Base-by-base conservation (phyloP, 371 early-diverging fungal genomes). In the Synchytrium microbalum region DNA sequence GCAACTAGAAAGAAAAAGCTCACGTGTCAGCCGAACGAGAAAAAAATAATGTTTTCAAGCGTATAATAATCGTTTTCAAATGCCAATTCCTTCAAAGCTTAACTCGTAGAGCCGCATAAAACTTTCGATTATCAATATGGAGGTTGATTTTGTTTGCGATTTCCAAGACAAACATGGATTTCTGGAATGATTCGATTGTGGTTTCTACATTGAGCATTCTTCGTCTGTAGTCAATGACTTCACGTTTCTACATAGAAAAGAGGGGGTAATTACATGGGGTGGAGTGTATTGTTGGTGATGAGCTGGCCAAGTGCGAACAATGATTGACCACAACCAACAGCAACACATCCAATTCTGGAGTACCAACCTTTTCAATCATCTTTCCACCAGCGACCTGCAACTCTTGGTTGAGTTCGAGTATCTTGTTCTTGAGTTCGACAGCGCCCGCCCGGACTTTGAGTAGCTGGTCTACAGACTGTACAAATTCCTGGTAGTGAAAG, bases 401-500 rank as follows among this genome's bases (percentile, higher is more conserved):
- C 59, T 92, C 84, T 16, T 80, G 71, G 69, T 96, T 94, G 29
- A 98, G 86, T 33, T 85, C 84, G 1, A 85, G 75, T 14, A 98
- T 84, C 67, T 92, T 90, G 68, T 87, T 80, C 67, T 90, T 91
- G 38, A 96, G 76, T 53, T 82, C 82, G 0, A 87, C 85, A 0
- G 96, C 90, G 53, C 90, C 93, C 65, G 88, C 86, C 26, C 95
- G 84, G 27, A 98, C 95, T 76, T 93, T 92, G 33, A 96, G 80
- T 28, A 98, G 81, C 69, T 96, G 92, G 64, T 93, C 97, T 0
- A 98, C 92, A 0, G 93, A 88, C 68, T 92, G 91, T 8, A 95
- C 91, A 71, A 98, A 96, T 80, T 98, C 97, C 86, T 93, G 93
- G 70, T 95, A 95, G 73, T 98, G 91, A 65, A 86, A 83, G 72